Evolutionary conservation across 345 rosid genomes (phyloP).

Genomic region (Barbarea vulgaris): DNA sequence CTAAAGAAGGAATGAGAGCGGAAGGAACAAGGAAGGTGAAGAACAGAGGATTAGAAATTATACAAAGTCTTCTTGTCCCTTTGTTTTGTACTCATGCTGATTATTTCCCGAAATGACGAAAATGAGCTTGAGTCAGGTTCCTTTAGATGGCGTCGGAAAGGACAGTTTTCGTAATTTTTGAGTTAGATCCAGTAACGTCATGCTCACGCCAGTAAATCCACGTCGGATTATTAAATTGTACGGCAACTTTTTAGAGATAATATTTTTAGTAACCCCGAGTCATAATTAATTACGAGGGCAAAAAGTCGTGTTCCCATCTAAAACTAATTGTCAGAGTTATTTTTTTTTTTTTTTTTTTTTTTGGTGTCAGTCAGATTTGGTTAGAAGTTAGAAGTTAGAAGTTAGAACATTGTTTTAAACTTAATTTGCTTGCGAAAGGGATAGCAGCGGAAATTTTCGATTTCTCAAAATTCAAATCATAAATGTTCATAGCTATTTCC

Average conservation of each 20-base stretch:
- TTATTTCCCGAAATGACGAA: background rate
- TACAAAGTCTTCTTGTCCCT: slow-evolving; percentile 18
- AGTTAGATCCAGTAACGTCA: background rate
- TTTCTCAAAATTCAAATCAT: background rate
- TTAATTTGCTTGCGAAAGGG: background rate
- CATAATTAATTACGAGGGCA: background rate
- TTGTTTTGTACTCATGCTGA: background rate
- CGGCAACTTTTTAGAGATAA: background rate
- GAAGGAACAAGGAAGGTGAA: slow-evolving; percentile 39
- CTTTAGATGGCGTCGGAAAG: background rate
- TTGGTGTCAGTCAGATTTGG: background rate
- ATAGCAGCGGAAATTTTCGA: background rate
- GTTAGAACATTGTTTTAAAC: background rate
- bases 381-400: no score
- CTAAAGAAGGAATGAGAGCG: background rate
- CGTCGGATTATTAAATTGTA: slow-evolving; percentile 1
- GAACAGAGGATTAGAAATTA: slow-evolving; percentile 5
- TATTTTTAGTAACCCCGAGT: background rate
- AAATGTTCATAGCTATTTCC: background rate
- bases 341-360: no score
- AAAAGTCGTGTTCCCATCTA: slow-evolving; percentile 13
- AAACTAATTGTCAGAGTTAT: background rate
- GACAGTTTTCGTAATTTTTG: background rate
- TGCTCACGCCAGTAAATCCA: slow-evolving; percentile 11
- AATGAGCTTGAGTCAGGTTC: background rate